phyloP scores from a whole-genome alignment of 441 rosid species.

The Populus tomentosa region DNA sequence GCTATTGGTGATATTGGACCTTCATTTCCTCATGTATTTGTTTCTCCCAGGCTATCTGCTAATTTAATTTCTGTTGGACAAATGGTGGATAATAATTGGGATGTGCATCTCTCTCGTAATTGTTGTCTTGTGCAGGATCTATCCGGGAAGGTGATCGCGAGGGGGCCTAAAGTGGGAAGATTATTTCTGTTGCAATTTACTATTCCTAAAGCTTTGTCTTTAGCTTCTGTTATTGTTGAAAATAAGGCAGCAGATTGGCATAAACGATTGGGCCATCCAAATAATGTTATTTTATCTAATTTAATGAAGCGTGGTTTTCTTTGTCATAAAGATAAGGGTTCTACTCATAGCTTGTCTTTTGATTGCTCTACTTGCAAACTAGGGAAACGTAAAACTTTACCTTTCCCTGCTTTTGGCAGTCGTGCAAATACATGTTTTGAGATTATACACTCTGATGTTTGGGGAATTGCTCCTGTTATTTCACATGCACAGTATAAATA shows the following conservation, averaged over 20 bases:
- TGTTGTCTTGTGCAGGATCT: neutral
- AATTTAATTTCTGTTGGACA: too few relatives aligned
- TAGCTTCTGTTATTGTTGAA: neutral
- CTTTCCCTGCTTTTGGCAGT: conserved; percentile 1
- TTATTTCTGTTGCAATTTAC: neutral
- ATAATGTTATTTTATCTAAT: neutral
- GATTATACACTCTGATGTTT: too few relatives aligned
- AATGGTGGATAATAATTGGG: too few relatives aligned
- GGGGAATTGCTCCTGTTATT: neutral
- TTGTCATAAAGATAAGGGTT: neutral
- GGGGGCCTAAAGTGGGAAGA: conserved; percentile 1
- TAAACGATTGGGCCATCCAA: neutral
- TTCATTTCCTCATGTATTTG: neutral
- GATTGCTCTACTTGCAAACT: conserved; percentile 7
- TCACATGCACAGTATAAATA: neutral
- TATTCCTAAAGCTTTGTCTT: neutral
- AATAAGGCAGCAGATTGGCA: neutral
- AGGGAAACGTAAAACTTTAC: conserved; percentile 1
- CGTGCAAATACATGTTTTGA: neutral
- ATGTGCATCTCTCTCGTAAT: neutral
- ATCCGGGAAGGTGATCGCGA: neutral
- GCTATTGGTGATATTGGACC: neutral
- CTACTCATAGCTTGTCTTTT: neutral
- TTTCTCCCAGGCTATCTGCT: neutral
- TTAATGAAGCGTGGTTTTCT: neutral